A percentile compares a stretch with the other conserved stretches of the same genome.
Conservation (phyloP, 2,329 filamentous ascomycete genomes). For the Microdochium trichocladiopsis region DNA sequence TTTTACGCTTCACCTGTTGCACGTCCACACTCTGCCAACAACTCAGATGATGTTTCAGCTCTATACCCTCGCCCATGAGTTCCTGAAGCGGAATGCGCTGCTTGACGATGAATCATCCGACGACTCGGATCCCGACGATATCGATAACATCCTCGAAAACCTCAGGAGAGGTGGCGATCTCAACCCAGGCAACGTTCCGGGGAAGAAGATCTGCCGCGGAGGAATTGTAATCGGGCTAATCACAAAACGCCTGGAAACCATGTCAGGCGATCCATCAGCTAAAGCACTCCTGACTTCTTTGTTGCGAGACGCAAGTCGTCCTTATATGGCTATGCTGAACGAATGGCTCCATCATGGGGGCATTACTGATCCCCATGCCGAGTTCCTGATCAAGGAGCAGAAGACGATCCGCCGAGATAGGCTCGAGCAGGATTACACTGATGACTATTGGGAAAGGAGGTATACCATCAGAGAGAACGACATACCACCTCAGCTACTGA, state of each 20-base stretch:
- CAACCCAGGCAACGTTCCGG: conserved; percentile 68
- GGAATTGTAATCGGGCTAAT: conserved; percentile 87
- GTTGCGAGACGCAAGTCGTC: conserved; percentile 79
- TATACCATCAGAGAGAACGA: conserved; percentile 92
- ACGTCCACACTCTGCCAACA: conserved; percentile 84
- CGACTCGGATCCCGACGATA: conserved; percentile 71
- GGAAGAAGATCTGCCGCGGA: conserved; percentile 94
- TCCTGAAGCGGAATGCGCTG: conserved; percentile 81
- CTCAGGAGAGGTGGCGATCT: conserved; percentile 81
- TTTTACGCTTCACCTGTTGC: conserved; percentile 90
- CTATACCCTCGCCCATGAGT: conserved; percentile 79
- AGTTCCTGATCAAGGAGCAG: conserved; percentile 93
- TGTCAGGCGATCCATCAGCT: conserved; percentile 90
- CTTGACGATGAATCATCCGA: conserved; percentile 72
- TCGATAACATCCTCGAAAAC: conserved; percentile 89
- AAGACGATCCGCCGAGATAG: conserved; percentile 89
- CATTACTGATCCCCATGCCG: conserved; percentile 87
- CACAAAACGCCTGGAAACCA: conserved; percentile 75
- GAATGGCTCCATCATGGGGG: conserved; percentile 96
- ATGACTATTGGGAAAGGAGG: conserved; percentile 97
- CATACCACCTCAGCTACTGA: conserved; percentile 84
- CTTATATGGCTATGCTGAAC: conserved; percentile 97
- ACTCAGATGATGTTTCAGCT: conserved; percentile 87
- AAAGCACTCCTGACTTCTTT: conserved; percentile 74
- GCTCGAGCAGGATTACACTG: conserved; percentile 92